These are phyloP conservation scores for Trametes gibbosa DNA, from an alignment of 768 basidiomycete genomes.

Conservation along the genomic window DNA sequence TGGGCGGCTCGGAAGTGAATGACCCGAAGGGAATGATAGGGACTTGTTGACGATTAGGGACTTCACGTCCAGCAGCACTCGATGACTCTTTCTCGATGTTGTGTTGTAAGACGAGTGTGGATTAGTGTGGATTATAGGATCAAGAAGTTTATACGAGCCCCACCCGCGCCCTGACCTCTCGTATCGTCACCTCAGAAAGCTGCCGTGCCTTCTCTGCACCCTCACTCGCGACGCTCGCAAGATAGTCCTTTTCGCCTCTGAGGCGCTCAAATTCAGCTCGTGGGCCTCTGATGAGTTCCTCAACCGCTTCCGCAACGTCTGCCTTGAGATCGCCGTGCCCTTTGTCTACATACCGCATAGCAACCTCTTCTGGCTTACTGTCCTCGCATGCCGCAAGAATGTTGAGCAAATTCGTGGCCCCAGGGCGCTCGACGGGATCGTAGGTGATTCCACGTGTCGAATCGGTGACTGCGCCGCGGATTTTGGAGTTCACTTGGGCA, in stretches of 20 bases:
- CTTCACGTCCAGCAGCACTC: not conserved
- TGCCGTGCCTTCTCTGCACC: slow-evolving; percentile 65
- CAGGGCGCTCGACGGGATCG: slow-evolving; percentile 78
- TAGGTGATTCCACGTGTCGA: slow-evolving; percentile 72
- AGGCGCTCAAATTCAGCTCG: slow-evolving; percentile 68
- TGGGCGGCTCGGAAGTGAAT: slow-evolving; percentile 30
- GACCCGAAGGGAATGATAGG: slow-evolving; percentile 25
- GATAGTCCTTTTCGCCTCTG: slow-evolving; percentile 53
- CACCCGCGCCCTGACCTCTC: slow-evolving; percentile 61
- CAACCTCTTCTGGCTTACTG: slow-evolving; percentile 44
- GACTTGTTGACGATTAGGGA: slow-evolving; percentile 22
- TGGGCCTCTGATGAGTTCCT: slow-evolving; percentile 61
- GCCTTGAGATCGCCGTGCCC: slow-evolving; percentile 70
- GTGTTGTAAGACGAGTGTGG: not conserved
- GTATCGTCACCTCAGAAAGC: slow-evolving; percentile 61
- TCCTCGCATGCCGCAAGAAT: slow-evolving; percentile 76
- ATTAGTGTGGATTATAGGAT: not conserved
- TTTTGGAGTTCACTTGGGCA: slow-evolving; percentile 60
- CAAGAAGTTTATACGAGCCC: slow-evolving; percentile 47
- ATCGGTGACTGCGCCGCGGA: slow-evolving; percentile 84
- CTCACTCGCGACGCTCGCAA: slow-evolving; percentile 56
- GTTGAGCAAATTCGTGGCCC: slow-evolving; percentile 75
- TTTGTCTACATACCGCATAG: slow-evolving; percentile 48
- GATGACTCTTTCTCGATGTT: not conserved
- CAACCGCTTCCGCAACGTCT: slow-evolving; percentile 72